Base-by-base conservation (phyloP, 176 grass and related monocot genomes). In the Phyllostachys edulis region DNA sequence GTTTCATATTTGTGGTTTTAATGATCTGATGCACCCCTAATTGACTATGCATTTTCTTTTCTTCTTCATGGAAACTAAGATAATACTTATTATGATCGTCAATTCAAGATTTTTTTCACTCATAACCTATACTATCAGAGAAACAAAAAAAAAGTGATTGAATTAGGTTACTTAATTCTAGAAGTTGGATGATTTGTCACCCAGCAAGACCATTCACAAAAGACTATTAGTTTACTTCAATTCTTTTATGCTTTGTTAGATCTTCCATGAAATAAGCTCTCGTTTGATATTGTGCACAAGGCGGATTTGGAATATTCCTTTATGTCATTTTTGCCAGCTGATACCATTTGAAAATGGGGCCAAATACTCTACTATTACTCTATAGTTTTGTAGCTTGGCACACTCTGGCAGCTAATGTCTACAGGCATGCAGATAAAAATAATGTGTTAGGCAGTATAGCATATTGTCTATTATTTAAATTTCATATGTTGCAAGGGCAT, bases 81-180 rank as follows among this genome's bases (percentile, higher is more conserved):
- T 68, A 49, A 29, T 21, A 15, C 41, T 55, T 56, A 11, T 67
- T 67, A 51, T 26, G 46, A 29, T 13, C n/a, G 7, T 62, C 17
- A 17, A 47, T 60, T 62, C 10, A 57, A 13, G 1, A 55, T 2
- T 0, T 63, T 69, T 6, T 38, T 1, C 1, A 46, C 21, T 61
- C 42, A 70, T 71, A 78, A 87, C 17, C 3, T 71, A 26, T 68
- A 47, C 17, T 66, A 76, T 82, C 51, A 76, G 10, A 86, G 6
- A 21, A 81, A 12, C n/a, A 29, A 21, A 87, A 65, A 20, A 59
- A 59, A 1, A 17, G 12, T 36, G 16, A 47, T 16, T 78, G 24
- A 59, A 73, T 26, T 78, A 67, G 67, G 26, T 46, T 63, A n/a
- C 42, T 63, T 87, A 82, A 49, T 45, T 40, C 62, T 50, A 26